Conservation (phyloP, 345 rosid species). For the Abelmoschus esculentus region DNA sequence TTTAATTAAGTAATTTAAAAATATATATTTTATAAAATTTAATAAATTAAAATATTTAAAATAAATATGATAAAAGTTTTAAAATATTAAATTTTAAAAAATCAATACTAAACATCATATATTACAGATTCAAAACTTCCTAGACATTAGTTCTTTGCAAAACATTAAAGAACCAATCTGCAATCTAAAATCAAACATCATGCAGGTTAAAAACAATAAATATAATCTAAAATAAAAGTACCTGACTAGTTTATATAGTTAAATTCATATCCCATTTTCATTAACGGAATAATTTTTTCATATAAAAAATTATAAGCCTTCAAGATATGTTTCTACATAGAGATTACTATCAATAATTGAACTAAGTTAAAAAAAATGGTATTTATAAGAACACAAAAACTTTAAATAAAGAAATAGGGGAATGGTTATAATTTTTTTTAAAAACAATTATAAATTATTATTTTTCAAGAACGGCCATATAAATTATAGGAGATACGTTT, state of each 20-base stretch:
- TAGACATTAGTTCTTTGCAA: conserved; percentile 48
- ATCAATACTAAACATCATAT: too few species aligned
- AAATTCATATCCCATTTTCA: conserved; percentile 49
- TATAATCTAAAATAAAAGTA: not conserved
- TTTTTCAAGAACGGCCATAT: too few species aligned
- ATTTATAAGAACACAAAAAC: too few species aligned
- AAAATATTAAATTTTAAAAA: too few species aligned
- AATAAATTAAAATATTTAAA: too few species aligned
- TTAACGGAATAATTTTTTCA: conserved; percentile 62
- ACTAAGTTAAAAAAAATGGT: too few species aligned
- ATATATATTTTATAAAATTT: too few species aligned
- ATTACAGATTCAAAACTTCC: conserved; percentile 43
- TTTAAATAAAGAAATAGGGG: too few species aligned
- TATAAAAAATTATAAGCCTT: conserved; percentile 42
- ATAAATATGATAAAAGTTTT: too few species aligned
- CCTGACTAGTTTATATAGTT: conserved; percentile 38
- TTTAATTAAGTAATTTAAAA: too few species aligned
- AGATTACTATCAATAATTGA: not conserved
- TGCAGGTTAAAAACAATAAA: conserved; percentile 8
- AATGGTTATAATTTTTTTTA: not conserved
- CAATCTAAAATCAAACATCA: conserved; percentile 38
- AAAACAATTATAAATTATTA: too few species aligned
- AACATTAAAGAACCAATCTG: conserved; percentile 52
- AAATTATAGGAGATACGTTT: too few species aligned
- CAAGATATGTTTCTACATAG: conserved; percentile 30